A percentile compares a stretch with the other conserved stretches of the same genome.
phyloP scores from a whole-genome alignment of 2,329 filamentous ascomycete species.

The Xylariales sp. region DNA sequence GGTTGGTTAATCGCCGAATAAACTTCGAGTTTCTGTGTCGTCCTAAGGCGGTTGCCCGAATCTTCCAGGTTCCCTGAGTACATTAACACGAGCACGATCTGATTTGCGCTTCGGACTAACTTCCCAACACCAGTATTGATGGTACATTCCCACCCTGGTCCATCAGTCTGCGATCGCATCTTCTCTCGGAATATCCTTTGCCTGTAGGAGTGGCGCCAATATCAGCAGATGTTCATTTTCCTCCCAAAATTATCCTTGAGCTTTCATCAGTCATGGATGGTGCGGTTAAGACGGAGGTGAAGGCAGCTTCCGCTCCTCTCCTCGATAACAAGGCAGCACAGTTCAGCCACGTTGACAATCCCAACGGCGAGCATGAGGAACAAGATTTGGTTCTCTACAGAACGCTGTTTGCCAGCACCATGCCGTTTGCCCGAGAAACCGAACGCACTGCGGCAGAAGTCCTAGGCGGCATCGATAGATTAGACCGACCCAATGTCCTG shows the following conservation, averaged over 20 bases:
- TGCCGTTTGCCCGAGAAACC: constrained; percentile 19
- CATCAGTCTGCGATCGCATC: constrained; percentile 57
- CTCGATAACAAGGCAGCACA: constrained; percentile 22
- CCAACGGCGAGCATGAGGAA: constrained; percentile 14
- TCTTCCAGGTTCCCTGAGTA: too few relatives aligned
- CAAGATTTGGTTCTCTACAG: constrained; percentile 18
- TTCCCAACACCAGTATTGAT: too few relatives aligned
- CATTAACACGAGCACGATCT: too few relatives aligned
- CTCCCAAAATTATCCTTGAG: constrained; percentile 65
- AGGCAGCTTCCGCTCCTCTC: not conserved
- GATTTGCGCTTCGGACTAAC: too few relatives aligned
- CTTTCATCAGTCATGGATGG: constrained; percentile 21
- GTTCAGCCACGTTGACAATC: constrained; percentile 23
- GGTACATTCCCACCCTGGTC: constrained; percentile 78
- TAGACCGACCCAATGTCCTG: constrained; percentile 33
- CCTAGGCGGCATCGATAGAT: constrained; percentile 19
- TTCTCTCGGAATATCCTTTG: constrained; percentile 66
- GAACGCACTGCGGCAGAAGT: constrained; percentile 14
- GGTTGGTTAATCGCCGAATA: too few relatives aligned
- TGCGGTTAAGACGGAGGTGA: constrained; percentile 16
- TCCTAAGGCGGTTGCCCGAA: too few relatives aligned
- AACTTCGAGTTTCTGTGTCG: too few relatives aligned
- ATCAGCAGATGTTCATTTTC: constrained; percentile 66
- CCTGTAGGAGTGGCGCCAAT: constrained; percentile 65
- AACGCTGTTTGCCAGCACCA: constrained; percentile 10